Evolutionary conservation across 768 basidiomycete genomes (phyloP).

Genomic region (Trametes meyenii): DNA sequence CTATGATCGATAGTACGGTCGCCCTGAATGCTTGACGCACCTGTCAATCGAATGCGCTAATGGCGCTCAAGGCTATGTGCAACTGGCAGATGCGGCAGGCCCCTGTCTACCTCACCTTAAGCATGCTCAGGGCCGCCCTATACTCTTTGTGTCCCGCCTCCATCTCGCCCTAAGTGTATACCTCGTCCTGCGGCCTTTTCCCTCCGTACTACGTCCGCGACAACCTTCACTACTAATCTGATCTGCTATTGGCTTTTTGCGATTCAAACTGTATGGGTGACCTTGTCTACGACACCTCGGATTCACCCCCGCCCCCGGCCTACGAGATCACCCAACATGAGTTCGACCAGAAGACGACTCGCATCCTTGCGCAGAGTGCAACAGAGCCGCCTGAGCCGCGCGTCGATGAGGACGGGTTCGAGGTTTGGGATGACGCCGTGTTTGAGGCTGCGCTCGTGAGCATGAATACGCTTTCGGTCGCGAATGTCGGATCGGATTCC

Average conservation of each 20-base stretch:
- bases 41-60: slow-evolving; percentile 8
- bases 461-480: slow-evolving; percentile 4
- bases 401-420: slow-evolving; percentile 42
- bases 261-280: slow-evolving; percentile 16
- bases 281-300: slow-evolving; percentile 16
- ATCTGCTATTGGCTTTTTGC: not conserved
- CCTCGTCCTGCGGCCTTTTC: not conserved
- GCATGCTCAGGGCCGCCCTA: not conserved
- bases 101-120: not conserved
- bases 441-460: slow-evolving; percentile 39
- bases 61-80: slow-evolving; percentile 17
- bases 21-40: slow-evolving; percentile 11
- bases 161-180: not conserved
- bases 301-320: slow-evolving; percentile 41
- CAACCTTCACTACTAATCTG: not conserved
- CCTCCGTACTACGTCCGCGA: not conserved
- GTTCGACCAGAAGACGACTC: slow-evolving; percentile 56
- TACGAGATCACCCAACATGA: slow-evolving; percentile 44
- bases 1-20: slow-evolving; percentile 16
- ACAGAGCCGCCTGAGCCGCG: slow-evolving; percentile 29
- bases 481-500: not conserved
- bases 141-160: not conserved
- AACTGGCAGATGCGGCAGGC: slow-evolving; percentile 4
- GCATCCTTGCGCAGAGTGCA: slow-evolving; percentile 46
- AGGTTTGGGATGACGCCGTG: slow-evolving; percentile 50